Conservation (phyloP, 805 yeast species). For the Candida railenensis region DNA sequence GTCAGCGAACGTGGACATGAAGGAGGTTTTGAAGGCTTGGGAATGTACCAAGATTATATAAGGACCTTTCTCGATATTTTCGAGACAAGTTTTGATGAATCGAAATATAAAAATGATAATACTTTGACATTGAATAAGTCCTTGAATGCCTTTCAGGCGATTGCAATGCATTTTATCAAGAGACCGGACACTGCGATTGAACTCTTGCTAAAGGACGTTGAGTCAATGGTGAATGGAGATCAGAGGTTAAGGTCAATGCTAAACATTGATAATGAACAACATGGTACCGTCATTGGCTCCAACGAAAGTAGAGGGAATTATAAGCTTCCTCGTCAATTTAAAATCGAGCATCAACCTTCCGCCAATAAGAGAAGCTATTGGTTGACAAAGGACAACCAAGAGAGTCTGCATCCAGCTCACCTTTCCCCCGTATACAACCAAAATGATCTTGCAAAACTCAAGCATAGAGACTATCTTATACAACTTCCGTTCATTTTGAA, state of each 20-base stretch:
- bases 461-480: neutral
- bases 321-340: neutral
- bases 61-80: neutral
- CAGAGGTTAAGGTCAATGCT: neutral
- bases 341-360: too few species aligned
- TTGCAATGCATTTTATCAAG: conserved; percentile 2
- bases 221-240: neutral
- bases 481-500: conserved; percentile 3
- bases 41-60: neutral
- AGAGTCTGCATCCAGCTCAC: neutral
- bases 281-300: too few species aligned
- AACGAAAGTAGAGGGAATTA: too few species aligned
- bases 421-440: neutral
- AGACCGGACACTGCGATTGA: neutral
- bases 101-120: neutral
- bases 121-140: neutral
- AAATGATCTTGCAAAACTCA: neutral
- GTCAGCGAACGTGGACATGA: neutral
- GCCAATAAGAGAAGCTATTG: neutral
- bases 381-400: neutral
- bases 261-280: too few species aligned
- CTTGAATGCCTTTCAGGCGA: conserved; percentile 1
- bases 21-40: neutral
- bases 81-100: neutral
- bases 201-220: neutral